Evolutionary conservation across 228 moss, liverwort and hornwort species (phyloP).

Genomic region (Sphagnum magellanicum): DNA sequence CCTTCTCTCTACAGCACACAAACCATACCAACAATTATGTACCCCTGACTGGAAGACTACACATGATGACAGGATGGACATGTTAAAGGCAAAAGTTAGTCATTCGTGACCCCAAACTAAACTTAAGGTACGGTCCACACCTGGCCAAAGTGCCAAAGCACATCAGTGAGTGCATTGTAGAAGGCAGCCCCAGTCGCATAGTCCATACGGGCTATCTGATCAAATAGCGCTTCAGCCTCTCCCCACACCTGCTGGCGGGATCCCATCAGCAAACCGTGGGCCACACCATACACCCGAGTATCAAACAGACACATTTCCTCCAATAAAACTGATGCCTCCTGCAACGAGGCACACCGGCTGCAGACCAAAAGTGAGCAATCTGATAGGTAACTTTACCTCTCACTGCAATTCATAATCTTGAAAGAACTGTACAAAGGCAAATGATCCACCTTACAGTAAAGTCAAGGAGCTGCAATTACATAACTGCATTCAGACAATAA

Average conservation of each 20-base stretch:
- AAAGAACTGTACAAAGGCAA: background rate
- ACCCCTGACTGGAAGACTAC: background rate
- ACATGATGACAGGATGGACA: background rate
- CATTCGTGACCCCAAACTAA: background rate
- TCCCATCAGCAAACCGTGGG: slow-evolving; percentile 88
- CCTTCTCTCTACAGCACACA: slow-evolving; percentile 61
- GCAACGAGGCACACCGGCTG: slow-evolving; percentile 92
- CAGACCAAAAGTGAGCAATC: slow-evolving; percentile 2
- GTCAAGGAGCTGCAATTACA: too few species aligned
- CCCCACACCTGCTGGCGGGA: slow-evolving; percentile 63
- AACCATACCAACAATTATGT: background rate
- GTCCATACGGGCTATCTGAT: slow-evolving; percentile 90
- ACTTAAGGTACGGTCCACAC: slow-evolving; percentile 14
- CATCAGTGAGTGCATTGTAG: slow-evolving; percentile 93
- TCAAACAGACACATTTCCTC: slow-evolving; percentile 96
- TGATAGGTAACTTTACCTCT: background rate
- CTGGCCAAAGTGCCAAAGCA: slow-evolving; percentile 99
- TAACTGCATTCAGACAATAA: background rate
- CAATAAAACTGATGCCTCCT: slow-evolving; percentile 82
- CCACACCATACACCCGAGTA: slow-evolving; percentile 92
- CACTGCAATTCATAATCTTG: background rate
- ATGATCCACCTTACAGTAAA: too few species aligned
- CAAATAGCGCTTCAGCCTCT: slow-evolving; percentile 67
- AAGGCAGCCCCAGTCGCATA: slow-evolving; percentile 93
- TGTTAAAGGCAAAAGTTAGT: background rate